phyloP scores from a whole-genome alignment of 2,329 filamentous ascomycete species.

The Arthrobotrys conoides region DNA sequence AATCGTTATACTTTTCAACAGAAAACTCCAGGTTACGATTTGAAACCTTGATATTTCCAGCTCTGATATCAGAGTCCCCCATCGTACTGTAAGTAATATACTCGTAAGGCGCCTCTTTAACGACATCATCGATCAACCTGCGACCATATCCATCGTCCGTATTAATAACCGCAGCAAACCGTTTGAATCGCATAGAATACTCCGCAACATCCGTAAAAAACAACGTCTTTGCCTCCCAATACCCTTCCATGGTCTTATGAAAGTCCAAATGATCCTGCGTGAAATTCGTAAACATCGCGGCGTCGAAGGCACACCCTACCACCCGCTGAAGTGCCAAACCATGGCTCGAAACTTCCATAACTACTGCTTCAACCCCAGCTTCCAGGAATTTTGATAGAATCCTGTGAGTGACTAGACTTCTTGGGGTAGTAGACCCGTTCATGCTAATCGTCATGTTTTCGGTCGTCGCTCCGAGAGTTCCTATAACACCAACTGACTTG shows the following conservation, averaged over 20 bases:
- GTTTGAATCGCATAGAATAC: constrained; percentile 29
- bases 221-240: constrained; percentile 38
- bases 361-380: constrained; percentile 32
- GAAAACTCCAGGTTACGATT: not conserved
- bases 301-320: constrained; percentile 47
- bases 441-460: constrained; percentile 24
- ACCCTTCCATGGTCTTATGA: constrained; percentile 36
- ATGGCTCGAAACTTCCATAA: constrained; percentile 49
- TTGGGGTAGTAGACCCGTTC: constrained; percentile 32
- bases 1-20: not conserved
- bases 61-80: constrained; percentile 15
- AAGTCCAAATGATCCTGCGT: constrained; percentile 54
- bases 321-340: constrained; percentile 41
- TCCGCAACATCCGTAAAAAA: constrained; percentile 41
- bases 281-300: constrained; percentile 43
- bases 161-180: constrained; percentile 40
- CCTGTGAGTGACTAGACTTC: constrained; percentile 34
- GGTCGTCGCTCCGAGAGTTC: constrained; percentile 41
- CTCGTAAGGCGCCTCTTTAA: constrained; percentile 4
- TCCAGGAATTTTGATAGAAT: constrained; percentile 32
- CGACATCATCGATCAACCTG: not conserved
- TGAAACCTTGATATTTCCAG: constrained; percentile 7
- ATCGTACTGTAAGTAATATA: constrained; percentile 25
- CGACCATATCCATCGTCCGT: constrained; percentile 30
- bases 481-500: constrained; percentile 49